These are phyloP conservation scores for Auriscalpium microsporum DNA, from an alignment of 768 basidiomycete genomes.

Conservation along the genomic window DNA sequence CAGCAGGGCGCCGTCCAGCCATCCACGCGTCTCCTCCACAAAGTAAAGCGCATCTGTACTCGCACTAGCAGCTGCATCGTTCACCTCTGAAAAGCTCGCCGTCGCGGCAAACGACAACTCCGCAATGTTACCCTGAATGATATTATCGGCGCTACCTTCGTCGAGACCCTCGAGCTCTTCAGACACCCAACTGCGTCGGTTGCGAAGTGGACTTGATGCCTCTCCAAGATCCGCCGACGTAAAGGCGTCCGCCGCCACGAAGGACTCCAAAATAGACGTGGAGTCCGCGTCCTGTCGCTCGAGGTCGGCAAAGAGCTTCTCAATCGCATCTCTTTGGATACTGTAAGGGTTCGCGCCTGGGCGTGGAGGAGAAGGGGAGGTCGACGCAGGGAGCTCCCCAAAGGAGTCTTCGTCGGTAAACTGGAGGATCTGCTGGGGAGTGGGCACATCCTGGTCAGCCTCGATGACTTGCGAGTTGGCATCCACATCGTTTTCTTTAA, in stretches of 20 bases:
- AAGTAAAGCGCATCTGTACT: background rate
- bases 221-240: background rate
- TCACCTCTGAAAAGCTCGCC: no score
- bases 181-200: slow-evolving; percentile 1
- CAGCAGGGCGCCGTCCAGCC: background rate
- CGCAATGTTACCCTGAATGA: no score
- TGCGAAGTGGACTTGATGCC: no score
- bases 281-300: background rate
- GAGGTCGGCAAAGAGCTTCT: slow-evolving; percentile 7
- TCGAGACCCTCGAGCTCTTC: slow-evolving; percentile 2
- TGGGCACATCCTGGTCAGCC: no score
- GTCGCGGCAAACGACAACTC: no score
- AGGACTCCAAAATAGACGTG: background rate
- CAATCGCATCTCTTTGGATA: slow-evolving; percentile 1
- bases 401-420: slow-evolving; percentile 11
- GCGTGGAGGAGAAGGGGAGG: slow-evolving; percentile 2
- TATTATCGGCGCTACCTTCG: no score
- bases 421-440: background rate
- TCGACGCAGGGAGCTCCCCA: slow-evolving; percentile 12
- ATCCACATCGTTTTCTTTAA: no score
- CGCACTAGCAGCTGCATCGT: no score
- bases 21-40: background rate
- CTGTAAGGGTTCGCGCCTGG: background rate
- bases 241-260: background rate
- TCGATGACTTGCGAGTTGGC: no score